Base-by-base conservation (phyloP, 345 rosid species). In the Sonneratia alba region DNA sequence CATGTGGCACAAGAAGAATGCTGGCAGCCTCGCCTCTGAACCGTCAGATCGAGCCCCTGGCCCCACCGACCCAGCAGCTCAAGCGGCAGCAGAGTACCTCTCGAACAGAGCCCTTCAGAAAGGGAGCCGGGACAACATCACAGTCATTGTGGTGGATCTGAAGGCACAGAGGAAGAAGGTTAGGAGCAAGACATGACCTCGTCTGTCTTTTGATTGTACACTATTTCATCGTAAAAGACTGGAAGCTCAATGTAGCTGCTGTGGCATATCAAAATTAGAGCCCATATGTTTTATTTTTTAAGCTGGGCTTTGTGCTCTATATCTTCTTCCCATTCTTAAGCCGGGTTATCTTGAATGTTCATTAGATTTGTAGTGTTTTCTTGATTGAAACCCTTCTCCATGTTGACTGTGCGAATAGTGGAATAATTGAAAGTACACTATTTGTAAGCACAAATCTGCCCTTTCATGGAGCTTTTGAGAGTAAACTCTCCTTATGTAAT, bases 151-250 rank as follows among this genome's bases (percentile, higher is more conserved):
- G 68, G 86, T 95, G 69, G 98, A 95, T 81, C 86, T 92, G 83
- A 92, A 89, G 87, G 83, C 93, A 71, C 99, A 90, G 71, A 87
- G 99, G 88, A 87, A 97, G 88, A 95, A 95, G 85, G 85, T 85
- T 81, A 92, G 87, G 87, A 84, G 78, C 81, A 89, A 88, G 81
- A 71, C 90, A 40, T 90, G 82, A 84, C 66, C 4, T 15, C 13
- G 27, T 34, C 12, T 27, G 6, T 13, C 37, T 62, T 32, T 34
- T 62, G 37, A 12, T 62, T 62, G 66, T 62, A 62, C 38, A 62
- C 38, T 62, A 34, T 10, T 22, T 9, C 19, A 2, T 27, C 19
- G 24, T 61, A 61, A 62, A 22, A 4, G 66, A 12, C 66, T 32
- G 66, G 66, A 61, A 24, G 37, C 37, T 32, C 7, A 7, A 36